Conservation (phyloP, 768 basidiomycete species). For the Phaeotremella skinneri region DNA sequence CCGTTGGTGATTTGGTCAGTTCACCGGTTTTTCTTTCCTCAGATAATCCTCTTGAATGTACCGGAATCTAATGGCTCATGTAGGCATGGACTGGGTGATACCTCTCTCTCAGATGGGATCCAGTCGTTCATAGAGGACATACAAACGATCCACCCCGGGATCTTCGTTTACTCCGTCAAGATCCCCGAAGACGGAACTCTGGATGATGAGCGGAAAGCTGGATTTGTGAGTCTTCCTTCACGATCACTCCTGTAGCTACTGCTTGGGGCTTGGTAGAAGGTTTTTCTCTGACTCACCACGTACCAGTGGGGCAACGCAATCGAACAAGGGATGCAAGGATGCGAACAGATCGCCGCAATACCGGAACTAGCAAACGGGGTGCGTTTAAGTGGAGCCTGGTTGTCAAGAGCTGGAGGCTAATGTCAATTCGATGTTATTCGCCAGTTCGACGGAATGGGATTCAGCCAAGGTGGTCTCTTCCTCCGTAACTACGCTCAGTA, state of each 20-base stretch:
- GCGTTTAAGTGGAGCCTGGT: slow-evolving; percentile 10
- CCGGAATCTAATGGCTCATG: background rate
- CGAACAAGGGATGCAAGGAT: slow-evolving; percentile 42
- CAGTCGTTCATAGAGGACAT: slow-evolving; percentile 47
- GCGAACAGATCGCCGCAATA: slow-evolving; percentile 44
- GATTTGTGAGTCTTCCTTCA: slow-evolving; percentile 32
- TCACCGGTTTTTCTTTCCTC: background rate
- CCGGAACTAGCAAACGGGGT: slow-evolving; percentile 43
- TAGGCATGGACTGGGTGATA: slow-evolving; percentile 56
- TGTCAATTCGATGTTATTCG: background rate
- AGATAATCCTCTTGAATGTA: background rate
- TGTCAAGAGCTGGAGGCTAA: background rate
- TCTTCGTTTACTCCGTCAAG: slow-evolving; percentile 51
- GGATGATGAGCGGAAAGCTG: slow-evolving; percentile 51
- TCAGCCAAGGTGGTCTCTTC: slow-evolving; percentile 55
- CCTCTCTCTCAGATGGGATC: slow-evolving; percentile 50
- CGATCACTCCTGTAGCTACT: background rate
- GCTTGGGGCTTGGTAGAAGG: background rate
- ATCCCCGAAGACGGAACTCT: slow-evolving; percentile 41
- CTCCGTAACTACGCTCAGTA: slow-evolving; percentile 52
- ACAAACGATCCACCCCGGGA: slow-evolving; percentile 37
- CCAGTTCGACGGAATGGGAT: slow-evolving; percentile 54
- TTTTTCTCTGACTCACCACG: slow-evolving; percentile 4
- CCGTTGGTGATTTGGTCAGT: slow-evolving; percentile 43
- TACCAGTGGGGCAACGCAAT: slow-evolving; percentile 52